Evolutionary conservation across 208 protist species (phyloP), one percentile per base, ranked within the genome.

Genomic region (Blastocrithidia nonstop): DNA sequence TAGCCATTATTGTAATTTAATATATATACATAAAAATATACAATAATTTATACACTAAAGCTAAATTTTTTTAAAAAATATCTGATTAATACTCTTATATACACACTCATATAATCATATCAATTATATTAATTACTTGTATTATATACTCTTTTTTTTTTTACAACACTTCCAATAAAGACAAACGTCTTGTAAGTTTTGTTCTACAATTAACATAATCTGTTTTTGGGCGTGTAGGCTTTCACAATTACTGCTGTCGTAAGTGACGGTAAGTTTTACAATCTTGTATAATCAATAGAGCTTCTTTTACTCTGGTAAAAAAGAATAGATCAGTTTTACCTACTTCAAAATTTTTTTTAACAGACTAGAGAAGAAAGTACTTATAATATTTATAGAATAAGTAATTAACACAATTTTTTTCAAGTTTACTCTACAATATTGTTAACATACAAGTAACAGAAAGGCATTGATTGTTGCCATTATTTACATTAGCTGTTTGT

Each of bases 291-390:
- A 11, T 35, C 29, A 15, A 11, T 35, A 11, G 29, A 15, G 29
- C n/a, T 35, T 35, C 29, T 35, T n/a, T 35, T 35, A 35, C 29
- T 35, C 29, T 35, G 29, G n/a, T n/a, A n/a, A n/a, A n/a, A n/a
- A n/a, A n/a, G n/a, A n/a, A n/a, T n/a, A n/a, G n/a, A n/a, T n/a
- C n/a, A n/a, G n/a, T n/a, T n/a, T n/a, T n/a, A n/a, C n/a, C n/a
- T n/a, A n/a, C n/a, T n/a, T n/a, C n/a, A n/a, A n/a, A n/a, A n/a
- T n/a, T n/a, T n/a, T n/a, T n/a, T n/a, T n/a, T n/a, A n/a, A n/a
- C n/a, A n/a, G n/a, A n/a, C n/a, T n/a, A n/a, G n/a, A n/a, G n/a
- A n/a, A n/a, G n/a, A n/a, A n/a, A n/a, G n/a, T n/a, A n/a, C n/a
- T n/a, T n/a, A n/a, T n/a, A n/a, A n/a, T n/a, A n/a, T n/a, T n/a